phyloP scores from a whole-genome alignment of 192 early-diverging fungal genomes.

The Entomortierella parvispora region DNA sequence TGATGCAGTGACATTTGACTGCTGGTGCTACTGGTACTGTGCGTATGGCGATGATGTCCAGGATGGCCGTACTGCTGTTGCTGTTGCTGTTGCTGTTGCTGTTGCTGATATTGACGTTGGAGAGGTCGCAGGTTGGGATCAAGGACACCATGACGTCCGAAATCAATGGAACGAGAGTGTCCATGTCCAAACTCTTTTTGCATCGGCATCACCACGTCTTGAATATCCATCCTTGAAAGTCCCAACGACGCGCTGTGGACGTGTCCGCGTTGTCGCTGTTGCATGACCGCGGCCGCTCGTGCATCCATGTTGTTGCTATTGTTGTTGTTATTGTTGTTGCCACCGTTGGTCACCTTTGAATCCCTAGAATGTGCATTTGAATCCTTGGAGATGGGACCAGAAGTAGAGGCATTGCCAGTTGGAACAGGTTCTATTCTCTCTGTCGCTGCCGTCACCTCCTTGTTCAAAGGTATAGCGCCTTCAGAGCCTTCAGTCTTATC shows the following conservation, averaged over 20 bases:
- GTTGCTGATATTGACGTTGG: too few relatives aligned
- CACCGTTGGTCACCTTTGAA: too few relatives aligned
- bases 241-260: conserved; percentile 19
- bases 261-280: conserved; percentile 21
- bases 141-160: background rate
- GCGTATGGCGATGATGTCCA: background rate
- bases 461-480: background rate
- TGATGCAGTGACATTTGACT: too few relatives aligned
- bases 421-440: too few relatives aligned
- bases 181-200: conserved; percentile 8
- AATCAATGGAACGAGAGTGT: conserved; percentile 21
- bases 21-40: background rate
- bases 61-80: background rate
- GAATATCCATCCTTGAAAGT: conserved; percentile 29
- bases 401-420: too few relatives aligned
- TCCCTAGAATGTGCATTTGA: too few relatives aligned
- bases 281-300: background rate
- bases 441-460: too few relatives aligned
- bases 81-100: background rate
- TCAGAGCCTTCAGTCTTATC: background rate
- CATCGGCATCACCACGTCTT: background rate
- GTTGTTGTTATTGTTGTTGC: background rate
- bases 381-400: too few relatives aligned
- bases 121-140: conserved; percentile 1
- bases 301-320: background rate